Conservation (phyloP, 2,329 filamentous ascomycete genomes). For the Phialophora tarda region DNA sequence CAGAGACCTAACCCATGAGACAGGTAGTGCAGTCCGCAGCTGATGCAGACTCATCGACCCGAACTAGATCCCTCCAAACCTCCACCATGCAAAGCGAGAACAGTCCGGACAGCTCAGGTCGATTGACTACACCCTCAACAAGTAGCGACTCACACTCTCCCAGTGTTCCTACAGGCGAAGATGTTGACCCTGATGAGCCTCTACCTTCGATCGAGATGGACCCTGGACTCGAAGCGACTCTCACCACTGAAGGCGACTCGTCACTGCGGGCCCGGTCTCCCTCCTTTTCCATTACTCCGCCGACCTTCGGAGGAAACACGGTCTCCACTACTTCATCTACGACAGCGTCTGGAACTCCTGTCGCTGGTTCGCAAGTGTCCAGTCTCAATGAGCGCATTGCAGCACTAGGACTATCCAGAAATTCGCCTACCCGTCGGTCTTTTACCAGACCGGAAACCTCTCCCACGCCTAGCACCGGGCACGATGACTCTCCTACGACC, state of each 20-base stretch:
- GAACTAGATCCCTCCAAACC: not conserved
- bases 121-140: conserved; percentile 11
- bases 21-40: conserved; percentile 2
- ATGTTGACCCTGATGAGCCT: conserved; percentile 5
- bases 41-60: conserved; percentile 7
- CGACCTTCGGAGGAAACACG: not conserved
- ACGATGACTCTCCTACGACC: not conserved
- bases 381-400: conserved; percentile 11
- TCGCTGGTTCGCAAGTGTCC: conserved; percentile 1
- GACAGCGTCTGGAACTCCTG: conserved; percentile 3
- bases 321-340: conserved; percentile 2
- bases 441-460: not conserved
- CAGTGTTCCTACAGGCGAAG: not conserved
- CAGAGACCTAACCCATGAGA: conserved; percentile 5
- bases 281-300: conserved; percentile 14
- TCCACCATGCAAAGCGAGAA: conserved; percentile 3
- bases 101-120: conserved; percentile 3
- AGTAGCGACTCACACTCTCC: conserved; percentile 12
- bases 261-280: conserved; percentile 10
- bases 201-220: conserved; percentile 14
- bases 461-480: not conserved
- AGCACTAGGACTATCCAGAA: conserved; percentile 4
- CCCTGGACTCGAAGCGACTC: conserved; percentile 6
- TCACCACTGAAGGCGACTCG: conserved; percentile 10
- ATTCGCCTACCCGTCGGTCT: conserved; percentile 1